These are phyloP conservation scores for Silybum marianum DNA, from an alignment of 129 eudicot genomes.

Conservation along the genomic window DNA sequence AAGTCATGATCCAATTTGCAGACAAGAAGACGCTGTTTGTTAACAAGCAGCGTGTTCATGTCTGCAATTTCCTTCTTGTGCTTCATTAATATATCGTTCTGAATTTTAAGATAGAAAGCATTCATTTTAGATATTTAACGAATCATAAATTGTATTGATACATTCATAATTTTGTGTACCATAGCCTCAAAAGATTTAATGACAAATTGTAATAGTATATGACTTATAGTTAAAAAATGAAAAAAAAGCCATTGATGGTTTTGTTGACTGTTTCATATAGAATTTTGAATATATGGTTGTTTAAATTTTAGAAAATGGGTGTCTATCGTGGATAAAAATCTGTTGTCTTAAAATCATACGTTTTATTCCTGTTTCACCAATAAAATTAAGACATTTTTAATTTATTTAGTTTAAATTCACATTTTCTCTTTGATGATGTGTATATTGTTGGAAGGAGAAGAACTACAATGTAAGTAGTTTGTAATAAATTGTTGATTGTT, in stretches of 20 bases:
- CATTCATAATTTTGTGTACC: not conserved
- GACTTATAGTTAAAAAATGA: not conserved
- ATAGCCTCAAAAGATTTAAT: not conserved
- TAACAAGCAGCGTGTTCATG: not conserved
- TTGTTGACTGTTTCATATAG: no score
- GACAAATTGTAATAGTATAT: not conserved
- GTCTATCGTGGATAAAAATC: no score
- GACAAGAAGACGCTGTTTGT: not conserved
- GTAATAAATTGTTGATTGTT: no score
- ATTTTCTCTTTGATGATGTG: no score
- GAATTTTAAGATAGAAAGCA: not conserved
- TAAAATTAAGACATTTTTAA: no score
- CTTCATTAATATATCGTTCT: not conserved
- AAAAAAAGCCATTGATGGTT: not conserved
- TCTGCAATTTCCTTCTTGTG: not conserved
- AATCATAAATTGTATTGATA: not conserved
- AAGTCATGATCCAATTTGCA: not conserved
- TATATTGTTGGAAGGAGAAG: not conserved
- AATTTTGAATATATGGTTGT: no score
- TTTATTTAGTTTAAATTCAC: no score
- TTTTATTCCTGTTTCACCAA: no score
- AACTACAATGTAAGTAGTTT: no score
- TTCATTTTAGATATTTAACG: slow-evolving; percentile 3
- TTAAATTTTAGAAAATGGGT: no score
- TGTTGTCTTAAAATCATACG: no score